phyloP scores from a whole-genome alignment of 352 stramenopile genomes.

The Phytophthora pisi region DNA sequence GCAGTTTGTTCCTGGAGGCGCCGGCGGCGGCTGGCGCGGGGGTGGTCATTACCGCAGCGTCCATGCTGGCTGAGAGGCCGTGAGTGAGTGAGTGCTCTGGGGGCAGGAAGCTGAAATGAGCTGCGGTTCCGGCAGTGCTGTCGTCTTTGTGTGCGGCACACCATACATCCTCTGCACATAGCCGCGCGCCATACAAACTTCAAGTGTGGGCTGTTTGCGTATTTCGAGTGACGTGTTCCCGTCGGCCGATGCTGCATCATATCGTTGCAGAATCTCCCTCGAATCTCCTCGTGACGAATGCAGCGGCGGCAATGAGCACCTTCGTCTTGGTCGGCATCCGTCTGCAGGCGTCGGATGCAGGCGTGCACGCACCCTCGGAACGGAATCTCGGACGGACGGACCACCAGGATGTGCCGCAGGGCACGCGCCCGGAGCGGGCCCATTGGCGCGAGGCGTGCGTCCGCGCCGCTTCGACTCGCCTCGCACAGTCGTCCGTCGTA shows the following conservation, averaged over 20 bases:
- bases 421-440: not conserved
- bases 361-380: slow-evolving; percentile 1
- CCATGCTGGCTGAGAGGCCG: not conserved
- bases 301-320: not conserved
- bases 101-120: not conserved
- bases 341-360: too few species aligned
- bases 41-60: not conserved
- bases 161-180: slow-evolving; percentile 13
- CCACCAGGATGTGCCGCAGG: not conserved
- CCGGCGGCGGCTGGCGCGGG: too few species aligned
- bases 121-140: not conserved
- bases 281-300: not conserved
- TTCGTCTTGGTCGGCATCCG: too few species aligned
- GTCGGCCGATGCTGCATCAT: not conserved
- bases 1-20: not conserved
- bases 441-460: slow-evolving; percentile 16
- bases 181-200: slow-evolving; percentile 11
- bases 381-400: not conserved
- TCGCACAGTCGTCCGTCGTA: not conserved
- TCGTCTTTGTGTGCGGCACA: not conserved
- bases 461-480: slow-evolving; percentile 3
- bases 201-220: slow-evolving; percentile 5
- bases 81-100: too few species aligned
- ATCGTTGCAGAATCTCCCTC: too few species aligned
- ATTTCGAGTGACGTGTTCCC: slow-evolving; percentile 7